These are phyloP conservation scores for Eimeria tenella DNA, from an alignment of 169 alveolate genomes.

Conservation along the genomic window DNA sequence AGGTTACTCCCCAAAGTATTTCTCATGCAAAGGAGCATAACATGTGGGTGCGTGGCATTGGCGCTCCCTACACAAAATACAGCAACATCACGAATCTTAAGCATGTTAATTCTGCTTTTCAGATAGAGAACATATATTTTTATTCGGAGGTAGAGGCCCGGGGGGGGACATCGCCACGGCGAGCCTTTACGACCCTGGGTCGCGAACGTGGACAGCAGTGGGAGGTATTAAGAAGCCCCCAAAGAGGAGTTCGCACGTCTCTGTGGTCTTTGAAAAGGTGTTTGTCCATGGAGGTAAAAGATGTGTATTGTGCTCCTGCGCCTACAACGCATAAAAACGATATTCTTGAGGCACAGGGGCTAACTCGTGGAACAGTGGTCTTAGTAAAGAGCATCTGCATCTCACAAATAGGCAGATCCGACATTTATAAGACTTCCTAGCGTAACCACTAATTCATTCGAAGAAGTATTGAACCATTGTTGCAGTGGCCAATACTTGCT, in stretches of 20 bases:
- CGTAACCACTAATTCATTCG: background rate
- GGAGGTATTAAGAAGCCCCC: conserved; percentile 51
- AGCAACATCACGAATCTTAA: background rate
- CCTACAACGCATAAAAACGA: no score
- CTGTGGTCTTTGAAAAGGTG: conserved; percentile 60
- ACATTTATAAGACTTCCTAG: no score
- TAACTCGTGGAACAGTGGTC: no score
- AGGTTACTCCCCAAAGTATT: no score
- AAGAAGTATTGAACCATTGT: background rate
- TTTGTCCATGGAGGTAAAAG: conserved; percentile 68
- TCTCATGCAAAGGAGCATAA: no score
- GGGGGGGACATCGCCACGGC: conserved; percentile 27
- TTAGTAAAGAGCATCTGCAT: no score
- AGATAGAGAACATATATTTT: conserved; percentile 69
- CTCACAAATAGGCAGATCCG: no score
- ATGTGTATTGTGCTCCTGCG: background rate
- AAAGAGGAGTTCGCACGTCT: conserved; percentile 31
- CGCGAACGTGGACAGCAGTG: conserved; percentile 71
- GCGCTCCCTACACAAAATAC: background rate
- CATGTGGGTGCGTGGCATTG: background rate
- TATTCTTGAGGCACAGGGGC: no score
- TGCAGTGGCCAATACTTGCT: background rate
- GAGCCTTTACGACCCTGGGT: conserved; percentile 43
- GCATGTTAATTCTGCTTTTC: background rate
- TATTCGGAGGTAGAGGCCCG: conserved; percentile 63